Conservation (phyloP, 2,329 filamentous ascomycete genomes). For the Neofusicoccum parvum region DNA sequence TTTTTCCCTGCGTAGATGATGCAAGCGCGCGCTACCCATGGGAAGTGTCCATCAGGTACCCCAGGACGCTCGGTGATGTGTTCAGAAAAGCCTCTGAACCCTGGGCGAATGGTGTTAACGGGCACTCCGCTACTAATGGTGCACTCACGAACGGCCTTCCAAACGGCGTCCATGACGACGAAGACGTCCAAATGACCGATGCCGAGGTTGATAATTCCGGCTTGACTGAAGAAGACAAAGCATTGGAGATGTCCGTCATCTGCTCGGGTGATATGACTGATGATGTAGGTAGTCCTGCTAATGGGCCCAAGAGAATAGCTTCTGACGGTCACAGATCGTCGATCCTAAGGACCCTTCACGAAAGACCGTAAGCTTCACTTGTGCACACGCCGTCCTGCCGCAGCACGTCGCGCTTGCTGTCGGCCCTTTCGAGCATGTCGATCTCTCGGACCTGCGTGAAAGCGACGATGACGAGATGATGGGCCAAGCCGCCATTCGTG, state of each 20-base stretch:
- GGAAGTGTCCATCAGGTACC: slow-evolving; percentile 85
- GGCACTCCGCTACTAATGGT: slow-evolving; percentile 31
- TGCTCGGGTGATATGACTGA: slow-evolving; percentile 89
- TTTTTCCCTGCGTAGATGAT: slow-evolving; percentile 94
- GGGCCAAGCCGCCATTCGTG: slow-evolving; percentile 81
- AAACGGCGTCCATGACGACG: slow-evolving; percentile 31
- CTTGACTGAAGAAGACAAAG: slow-evolving; percentile 75
- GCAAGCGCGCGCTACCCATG: slow-evolving; percentile 78
- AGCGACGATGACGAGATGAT: slow-evolving; percentile 91
- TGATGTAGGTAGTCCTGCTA: slow-evolving; percentile 54
- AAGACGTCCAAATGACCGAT: slow-evolving; percentile 37
- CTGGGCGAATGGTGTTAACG: slow-evolving; percentile 31
- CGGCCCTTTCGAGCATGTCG: slow-evolving; percentile 91
- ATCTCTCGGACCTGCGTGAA: slow-evolving; percentile 84
- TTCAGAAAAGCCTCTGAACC: slow-evolving; percentile 36
- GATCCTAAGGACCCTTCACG: slow-evolving; percentile 77
- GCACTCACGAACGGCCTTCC: slow-evolving; percentile 24
- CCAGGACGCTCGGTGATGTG: slow-evolving; percentile 81
- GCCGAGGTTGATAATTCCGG: slow-evolving; percentile 44
- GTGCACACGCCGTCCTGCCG: slow-evolving; percentile 58
- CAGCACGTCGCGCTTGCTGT: slow-evolving; percentile 92
- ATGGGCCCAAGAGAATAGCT: neutral
- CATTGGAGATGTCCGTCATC: slow-evolving; percentile 84
- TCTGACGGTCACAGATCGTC: slow-evolving; percentile 50
- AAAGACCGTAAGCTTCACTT: slow-evolving; percentile 85